Evolutionary conservation across 768 basidiomycete genomes (phyloP).

Genomic region (Scleroderma bovista): DNA sequence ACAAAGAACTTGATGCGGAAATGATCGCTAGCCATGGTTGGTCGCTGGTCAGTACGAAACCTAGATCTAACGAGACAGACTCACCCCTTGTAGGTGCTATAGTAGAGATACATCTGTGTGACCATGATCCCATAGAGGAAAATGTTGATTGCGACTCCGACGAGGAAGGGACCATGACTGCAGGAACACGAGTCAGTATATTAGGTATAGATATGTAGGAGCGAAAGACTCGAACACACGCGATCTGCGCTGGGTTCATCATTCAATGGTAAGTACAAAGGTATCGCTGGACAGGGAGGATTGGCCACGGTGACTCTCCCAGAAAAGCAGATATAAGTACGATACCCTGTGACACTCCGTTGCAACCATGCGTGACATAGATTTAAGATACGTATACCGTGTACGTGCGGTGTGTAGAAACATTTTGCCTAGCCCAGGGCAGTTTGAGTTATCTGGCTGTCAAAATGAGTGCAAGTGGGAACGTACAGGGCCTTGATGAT

Average conservation of each 20-base stretch:
- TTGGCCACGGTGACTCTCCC: too few species aligned
- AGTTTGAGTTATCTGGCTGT: too few species aligned
- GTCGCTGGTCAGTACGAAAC: not conserved
- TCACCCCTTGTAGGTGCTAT: slow-evolving; percentile 34
- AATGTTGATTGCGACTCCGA: slow-evolving; percentile 43
- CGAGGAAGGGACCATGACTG: slow-evolving; percentile 47
- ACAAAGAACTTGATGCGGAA: slow-evolving; percentile 42
- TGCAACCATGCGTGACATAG: too few species aligned
- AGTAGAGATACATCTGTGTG: slow-evolving; percentile 44
- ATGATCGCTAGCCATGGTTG: slow-evolving; percentile 34
- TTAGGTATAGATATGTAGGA: not conserved
- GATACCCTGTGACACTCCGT: too few species aligned
- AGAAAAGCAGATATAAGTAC: too few species aligned
- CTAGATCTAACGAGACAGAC: not conserved
- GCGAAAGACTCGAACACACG: not conserved
- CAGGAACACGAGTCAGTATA: not conserved
- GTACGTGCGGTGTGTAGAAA: too few species aligned
- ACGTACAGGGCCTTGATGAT: too few species aligned
- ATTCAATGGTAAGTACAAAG: not conserved
- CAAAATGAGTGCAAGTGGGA: too few species aligned
- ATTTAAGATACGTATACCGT: too few species aligned
- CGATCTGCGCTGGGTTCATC: not conserved
- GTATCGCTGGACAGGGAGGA: too few species aligned
- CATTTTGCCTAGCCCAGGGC: too few species aligned
- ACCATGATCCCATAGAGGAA: slow-evolving; percentile 47